A percentile compares a stretch with the other conserved stretches of the same genome.
Evolutionary conservation across 2,329 filamentous ascomycete genomes (phyloP).

Genomic region (Aspergillus brunneoviolaceus): DNA sequence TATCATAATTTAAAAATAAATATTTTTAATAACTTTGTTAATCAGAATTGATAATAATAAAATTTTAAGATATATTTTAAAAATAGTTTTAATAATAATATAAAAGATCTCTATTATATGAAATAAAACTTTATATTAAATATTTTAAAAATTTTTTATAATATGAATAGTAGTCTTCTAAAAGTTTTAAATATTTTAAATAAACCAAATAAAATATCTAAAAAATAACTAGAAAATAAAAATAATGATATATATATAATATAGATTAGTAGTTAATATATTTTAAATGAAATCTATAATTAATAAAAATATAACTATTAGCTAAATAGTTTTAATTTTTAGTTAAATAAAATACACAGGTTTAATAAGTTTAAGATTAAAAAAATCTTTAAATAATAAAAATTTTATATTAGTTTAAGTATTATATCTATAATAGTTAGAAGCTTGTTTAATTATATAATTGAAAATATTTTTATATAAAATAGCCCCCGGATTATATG

Average conservation of each 20-base stretch:
- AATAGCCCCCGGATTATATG: too few relatives aligned
- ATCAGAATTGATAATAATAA: too few relatives aligned
- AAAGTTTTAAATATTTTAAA: background rate
- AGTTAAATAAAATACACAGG: background rate
- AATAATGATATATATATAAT: background rate
- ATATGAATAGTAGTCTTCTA: conserved; percentile 15
- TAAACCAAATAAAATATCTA: conserved; percentile 10
- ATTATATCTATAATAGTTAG: background rate
- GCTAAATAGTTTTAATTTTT: too few relatives aligned
- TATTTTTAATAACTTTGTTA: too few relatives aligned
- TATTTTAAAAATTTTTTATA: conserved; percentile 17
- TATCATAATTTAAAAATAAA: too few relatives aligned
- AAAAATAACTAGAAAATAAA: background rate
- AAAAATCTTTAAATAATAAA: background rate
- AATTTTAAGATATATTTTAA: too few relatives aligned
- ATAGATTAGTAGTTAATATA: too few relatives aligned
- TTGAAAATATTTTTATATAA: too few relatives aligned
- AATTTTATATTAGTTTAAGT: background rate
- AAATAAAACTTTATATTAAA: background rate
- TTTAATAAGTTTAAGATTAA: background rate
- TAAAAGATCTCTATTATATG: too few relatives aligned
- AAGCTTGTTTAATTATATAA: background rate
- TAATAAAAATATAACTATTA: too few relatives aligned
- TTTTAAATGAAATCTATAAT: too few relatives aligned
- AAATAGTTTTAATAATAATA: too few relatives aligned